Conservation (phyloP, 208 protist species). For the Trypanosoma cruzi region DNA sequence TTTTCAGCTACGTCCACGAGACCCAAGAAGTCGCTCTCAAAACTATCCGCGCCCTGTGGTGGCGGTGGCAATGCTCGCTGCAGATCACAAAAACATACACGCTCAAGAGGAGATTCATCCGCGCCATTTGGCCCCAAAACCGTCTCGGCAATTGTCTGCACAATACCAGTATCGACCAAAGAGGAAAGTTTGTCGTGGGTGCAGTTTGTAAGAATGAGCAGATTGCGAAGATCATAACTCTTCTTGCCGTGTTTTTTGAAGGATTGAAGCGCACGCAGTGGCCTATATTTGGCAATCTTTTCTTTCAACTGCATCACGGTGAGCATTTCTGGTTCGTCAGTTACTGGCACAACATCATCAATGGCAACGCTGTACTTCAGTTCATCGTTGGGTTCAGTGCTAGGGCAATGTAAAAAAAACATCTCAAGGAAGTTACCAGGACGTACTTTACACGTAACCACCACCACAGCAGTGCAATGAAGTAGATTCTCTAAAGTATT, state of each 20-base stretch:
- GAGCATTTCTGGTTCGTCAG: constrained; percentile 59
- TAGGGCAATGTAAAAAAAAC: constrained; percentile 82
- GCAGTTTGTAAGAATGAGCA: constrained; percentile 80
- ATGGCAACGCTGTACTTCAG: constrained; percentile 75
- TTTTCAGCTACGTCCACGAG: constrained; percentile 46
- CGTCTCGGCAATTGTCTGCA: constrained; percentile 60
- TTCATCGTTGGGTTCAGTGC: constrained; percentile 36
- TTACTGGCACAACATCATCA: constrained; percentile 82
- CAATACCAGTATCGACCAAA: constrained; percentile 80
- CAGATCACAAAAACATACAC: constrained; percentile 88
- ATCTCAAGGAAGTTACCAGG: constrained; percentile 78
- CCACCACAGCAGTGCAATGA: constrained; percentile 74
- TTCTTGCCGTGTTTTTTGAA: constrained; percentile 36
- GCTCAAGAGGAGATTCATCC: constrained; percentile 48
- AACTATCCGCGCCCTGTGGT: constrained; percentile 66
- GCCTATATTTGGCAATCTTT: constrained; percentile 68
- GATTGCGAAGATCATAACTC: constrained; percentile 65
- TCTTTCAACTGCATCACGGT: constrained; percentile 82
- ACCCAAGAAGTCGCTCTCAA: constrained; percentile 85
- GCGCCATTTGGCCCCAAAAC: constrained; percentile 42
- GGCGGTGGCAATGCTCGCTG: constrained; percentile 66
- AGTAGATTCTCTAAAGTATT: constrained; percentile 64
- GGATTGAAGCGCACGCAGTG: constrained; percentile 44
- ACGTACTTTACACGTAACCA: constrained; percentile 61
- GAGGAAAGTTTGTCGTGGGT: constrained; percentile 63